These are phyloP conservation scores for Rehmannia glutinosa DNA, from an alignment of 257 asterid genomes.

Conservation along the genomic window DNA sequence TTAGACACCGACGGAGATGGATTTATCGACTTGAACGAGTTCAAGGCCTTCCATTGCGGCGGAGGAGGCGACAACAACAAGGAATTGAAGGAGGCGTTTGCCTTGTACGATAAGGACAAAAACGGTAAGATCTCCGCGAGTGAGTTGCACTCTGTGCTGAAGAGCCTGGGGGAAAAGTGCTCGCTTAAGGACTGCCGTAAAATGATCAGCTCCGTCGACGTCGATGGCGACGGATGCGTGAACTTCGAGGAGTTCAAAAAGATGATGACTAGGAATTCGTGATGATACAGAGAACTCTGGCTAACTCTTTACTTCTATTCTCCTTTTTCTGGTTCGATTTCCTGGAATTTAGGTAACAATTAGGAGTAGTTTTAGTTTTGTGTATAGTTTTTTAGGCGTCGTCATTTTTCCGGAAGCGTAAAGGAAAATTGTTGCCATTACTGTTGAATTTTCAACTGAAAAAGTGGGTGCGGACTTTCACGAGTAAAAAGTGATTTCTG, in stretches of 20 bases:
- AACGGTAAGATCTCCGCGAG: conserved; percentile 76
- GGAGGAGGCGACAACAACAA: conserved; percentile 30
- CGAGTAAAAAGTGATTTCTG: conserved; percentile 5
- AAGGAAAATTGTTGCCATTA: not conserved
- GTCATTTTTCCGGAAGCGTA: not conserved
- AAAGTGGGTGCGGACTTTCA: conserved; percentile 6
- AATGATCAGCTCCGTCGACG: conserved; percentile 78
- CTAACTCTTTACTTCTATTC: too few species aligned
- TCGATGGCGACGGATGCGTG: conserved; percentile 89
- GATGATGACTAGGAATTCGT: conserved; percentile 57
- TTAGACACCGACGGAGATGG: conserved; percentile 89
- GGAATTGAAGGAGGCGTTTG: conserved; percentile 78
- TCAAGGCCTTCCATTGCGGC: conserved; percentile 53
- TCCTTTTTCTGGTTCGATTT: too few species aligned
- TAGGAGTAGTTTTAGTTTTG: conserved; percentile 19
- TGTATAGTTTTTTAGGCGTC: conserved; percentile 14
- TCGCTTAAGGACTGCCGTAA: conserved; percentile 64
- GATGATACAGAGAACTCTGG: too few species aligned
- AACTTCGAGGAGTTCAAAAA: conserved; percentile 83
- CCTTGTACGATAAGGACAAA: conserved; percentile 69
- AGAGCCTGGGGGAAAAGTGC: conserved; percentile 69
- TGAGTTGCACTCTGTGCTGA: conserved; percentile 65
- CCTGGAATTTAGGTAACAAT: not conserved
- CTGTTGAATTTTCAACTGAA: not conserved
- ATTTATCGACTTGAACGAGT: conserved; percentile 72